A percentile compares a stretch with the other conserved stretches of the same genome.
phyloP scores from a whole-genome alignment of 2,329 filamentous ascomycete species.

The Aureobasidium mangrovei region DNA sequence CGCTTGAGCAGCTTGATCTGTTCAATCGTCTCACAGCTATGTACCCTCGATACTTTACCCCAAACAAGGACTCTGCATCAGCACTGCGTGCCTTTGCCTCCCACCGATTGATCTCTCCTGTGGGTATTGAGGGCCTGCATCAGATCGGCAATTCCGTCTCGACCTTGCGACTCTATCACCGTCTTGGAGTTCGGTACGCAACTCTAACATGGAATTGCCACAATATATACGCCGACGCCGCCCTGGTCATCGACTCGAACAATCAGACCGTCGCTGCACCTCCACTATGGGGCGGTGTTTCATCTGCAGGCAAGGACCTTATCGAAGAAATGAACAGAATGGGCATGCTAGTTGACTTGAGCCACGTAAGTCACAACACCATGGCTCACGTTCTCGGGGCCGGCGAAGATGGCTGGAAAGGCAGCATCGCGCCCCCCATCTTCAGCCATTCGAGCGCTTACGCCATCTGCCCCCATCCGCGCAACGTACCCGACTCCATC shows the following conservation, averaged over 20 bases:
- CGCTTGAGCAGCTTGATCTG: conserved; percentile 67
- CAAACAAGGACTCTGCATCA: conserved; percentile 48
- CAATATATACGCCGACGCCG: conserved; percentile 81
- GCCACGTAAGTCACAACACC: conserved; percentile 70
- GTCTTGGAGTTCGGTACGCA: conserved; percentile 74
- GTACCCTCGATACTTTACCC: conserved; percentile 64
- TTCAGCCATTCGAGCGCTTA: conserved; percentile 83
- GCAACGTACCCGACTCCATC: conserved; percentile 83
- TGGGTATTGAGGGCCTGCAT: conserved; percentile 81
- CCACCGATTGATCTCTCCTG: conserved; percentile 59
- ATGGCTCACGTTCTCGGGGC: conserved; percentile 74
- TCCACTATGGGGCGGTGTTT: conserved; percentile 64
- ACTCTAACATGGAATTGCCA: conserved; percentile 92
- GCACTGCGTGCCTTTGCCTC: conserved; percentile 47
- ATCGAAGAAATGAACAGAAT: conserved; percentile 88
- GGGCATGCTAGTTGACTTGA: conserved; percentile 87
- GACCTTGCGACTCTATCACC: conserved; percentile 66
- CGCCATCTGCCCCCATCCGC: conserved; percentile 72
- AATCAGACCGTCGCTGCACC: conserved; percentile 34
- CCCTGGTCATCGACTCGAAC: conserved; percentile 48
- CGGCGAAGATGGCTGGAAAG: conserved; percentile 50
- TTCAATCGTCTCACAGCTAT: conserved; percentile 53
- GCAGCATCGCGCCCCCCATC: conserved; percentile 73
- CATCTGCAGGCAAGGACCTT: conserved; percentile 56
- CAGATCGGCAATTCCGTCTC: conserved; percentile 81